Evolutionary conservation across 345 rosid species (phyloP).

Genomic region (Ceriops tagal): DNA sequence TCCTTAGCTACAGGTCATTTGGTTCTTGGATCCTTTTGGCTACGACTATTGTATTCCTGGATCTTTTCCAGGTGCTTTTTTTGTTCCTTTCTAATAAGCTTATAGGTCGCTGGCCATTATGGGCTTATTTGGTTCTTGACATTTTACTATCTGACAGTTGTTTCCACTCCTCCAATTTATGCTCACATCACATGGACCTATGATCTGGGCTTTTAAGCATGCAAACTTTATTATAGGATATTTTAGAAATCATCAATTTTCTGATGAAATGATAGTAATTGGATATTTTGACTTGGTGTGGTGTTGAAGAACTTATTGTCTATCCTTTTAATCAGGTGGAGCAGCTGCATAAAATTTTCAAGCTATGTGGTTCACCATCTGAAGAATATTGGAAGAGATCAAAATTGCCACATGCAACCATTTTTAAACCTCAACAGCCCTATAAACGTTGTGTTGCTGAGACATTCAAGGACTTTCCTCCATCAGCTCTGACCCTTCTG

Average conservation of each 20-base stretch:
- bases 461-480: conserved; percentile 53
- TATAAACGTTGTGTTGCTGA: conserved; percentile 52
- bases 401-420: conserved; percentile 53
- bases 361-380: conserved; percentile 73
- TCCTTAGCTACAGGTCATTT: too few relatives aligned
- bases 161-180: not conserved
- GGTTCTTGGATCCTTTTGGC: too few relatives aligned
- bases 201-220: not conserved
- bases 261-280: not conserved
- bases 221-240: not conserved
- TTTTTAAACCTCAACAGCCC: conserved; percentile 65
- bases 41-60: too few relatives aligned
- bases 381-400: conserved; percentile 68
- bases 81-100: too few relatives aligned
- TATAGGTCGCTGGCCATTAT: too few relatives aligned
- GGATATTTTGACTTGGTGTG: conserved; percentile 3
- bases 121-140: not conserved
- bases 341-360: conserved; percentile 67
- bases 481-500: conserved; percentile 47
- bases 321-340: conserved; percentile 43
- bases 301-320: not conserved
- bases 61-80: too few relatives aligned
- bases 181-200: not conserved
- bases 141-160: not conserved
- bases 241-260: not conserved